A percentile compares a stretch with the other conserved stretches of the same genome.
phyloP scores from a whole-genome alignment of 2,329 filamentous ascomycete genomes.

The Eutypa lata region DNA sequence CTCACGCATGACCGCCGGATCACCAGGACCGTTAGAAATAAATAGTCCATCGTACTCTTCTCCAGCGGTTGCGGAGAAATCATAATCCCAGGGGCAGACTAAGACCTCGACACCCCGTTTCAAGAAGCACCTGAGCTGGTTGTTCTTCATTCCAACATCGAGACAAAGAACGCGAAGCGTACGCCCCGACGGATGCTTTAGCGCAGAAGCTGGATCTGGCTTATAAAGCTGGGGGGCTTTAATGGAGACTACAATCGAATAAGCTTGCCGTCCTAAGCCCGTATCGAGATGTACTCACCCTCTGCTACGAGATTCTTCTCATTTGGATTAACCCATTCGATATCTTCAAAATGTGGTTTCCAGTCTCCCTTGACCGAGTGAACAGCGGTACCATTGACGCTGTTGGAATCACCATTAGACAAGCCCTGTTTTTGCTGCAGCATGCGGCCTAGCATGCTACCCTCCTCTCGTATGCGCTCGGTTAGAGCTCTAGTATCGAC shows the following conservation, averaged over 20 bases:
- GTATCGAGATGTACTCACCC: slow-evolving; percentile 60
- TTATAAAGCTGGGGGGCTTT: slow-evolving; percentile 82
- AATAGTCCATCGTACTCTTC: slow-evolving; percentile 95
- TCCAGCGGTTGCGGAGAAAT: slow-evolving; percentile 73
- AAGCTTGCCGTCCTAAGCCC: slow-evolving; percentile 30
- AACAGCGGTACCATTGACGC: slow-evolving; percentile 38
- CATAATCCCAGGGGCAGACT: slow-evolving; percentile 94
- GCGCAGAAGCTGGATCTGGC: slow-evolving; percentile 65
- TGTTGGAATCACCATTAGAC: slow-evolving; percentile 39
- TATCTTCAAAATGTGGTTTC: slow-evolving; percentile 66
- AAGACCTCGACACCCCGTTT: slow-evolving; percentile 89
- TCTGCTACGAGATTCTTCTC: slow-evolving; percentile 88
- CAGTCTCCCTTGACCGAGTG: slow-evolving; percentile 36
- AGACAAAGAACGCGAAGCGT: slow-evolving; percentile 85
- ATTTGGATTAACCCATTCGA: slow-evolving; percentile 92
- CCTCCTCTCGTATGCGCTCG: slow-evolving; percentile 88
- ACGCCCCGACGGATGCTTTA: slow-evolving; percentile 86
- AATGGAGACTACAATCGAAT: slow-evolving; percentile 71
- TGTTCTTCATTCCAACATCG: slow-evolving; percentile 97
- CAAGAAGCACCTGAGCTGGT: slow-evolving; percentile 91
- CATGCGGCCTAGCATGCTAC: slow-evolving; percentile 94
- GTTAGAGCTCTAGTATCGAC: slow-evolving; percentile 92
- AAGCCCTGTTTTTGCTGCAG: slow-evolving; percentile 63
- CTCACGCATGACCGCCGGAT: slow-evolving; percentile 78
- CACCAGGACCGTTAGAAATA: slow-evolving; percentile 95